phyloP scores from a whole-genome alignment of 306 rosid genomes.

The Comarum palustre region DNA sequence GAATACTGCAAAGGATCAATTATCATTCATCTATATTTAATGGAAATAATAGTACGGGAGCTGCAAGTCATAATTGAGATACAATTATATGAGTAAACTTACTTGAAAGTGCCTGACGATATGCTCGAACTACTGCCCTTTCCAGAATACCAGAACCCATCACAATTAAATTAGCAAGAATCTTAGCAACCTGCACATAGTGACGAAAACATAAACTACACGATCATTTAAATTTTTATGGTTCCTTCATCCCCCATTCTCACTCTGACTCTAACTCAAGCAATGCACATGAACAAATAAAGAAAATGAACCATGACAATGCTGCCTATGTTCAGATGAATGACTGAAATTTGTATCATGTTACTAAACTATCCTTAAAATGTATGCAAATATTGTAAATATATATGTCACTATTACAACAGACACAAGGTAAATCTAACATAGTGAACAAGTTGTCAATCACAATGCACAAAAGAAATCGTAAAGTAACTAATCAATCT shows the following conservation, averaged over 20 bases:
- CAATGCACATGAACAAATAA: background rate
- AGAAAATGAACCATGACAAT: background rate
- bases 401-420: background rate
- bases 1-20: background rate
- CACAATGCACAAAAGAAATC: background rate
- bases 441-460: background rate
- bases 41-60: background rate
- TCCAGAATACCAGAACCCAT: conserved; percentile 78
- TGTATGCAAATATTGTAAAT: background rate
- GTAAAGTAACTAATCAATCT: background rate
- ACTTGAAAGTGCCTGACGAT: conserved; percentile 83
- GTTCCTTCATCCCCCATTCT: background rate
- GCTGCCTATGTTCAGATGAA: background rate
- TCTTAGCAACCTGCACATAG: conserved; percentile 70
- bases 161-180: conserved; percentile 73
- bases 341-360: background rate
- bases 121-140: conserved; percentile 74
- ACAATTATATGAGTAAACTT: conserved; percentile 25
- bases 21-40: background rate
- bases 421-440: background rate
- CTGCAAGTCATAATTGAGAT: background rate
- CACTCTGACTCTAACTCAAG: background rate
- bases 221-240: background rate
- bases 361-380: background rate
- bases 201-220: background rate